Base-by-base conservation (phyloP, 2,329 filamentous ascomycete species). In the Verticillium longisporum region DNA sequence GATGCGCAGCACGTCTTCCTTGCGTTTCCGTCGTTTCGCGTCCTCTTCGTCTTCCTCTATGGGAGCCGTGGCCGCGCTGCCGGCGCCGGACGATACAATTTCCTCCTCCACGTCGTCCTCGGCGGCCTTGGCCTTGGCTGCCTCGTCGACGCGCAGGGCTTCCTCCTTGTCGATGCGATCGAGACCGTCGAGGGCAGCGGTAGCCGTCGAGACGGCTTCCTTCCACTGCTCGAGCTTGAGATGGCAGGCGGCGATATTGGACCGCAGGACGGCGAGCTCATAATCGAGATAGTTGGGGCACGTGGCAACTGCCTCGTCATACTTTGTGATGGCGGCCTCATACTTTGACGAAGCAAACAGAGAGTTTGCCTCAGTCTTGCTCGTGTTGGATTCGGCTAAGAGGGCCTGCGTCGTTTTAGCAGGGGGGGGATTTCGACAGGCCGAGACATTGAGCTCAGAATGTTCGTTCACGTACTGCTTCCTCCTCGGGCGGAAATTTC, bases 171-270 rank as follows among this genome's bases (percentile, higher is more conserved):
- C 75, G 67, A 94, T 69, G 33, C 83, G 81, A 63, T 89, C 86
- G n/a, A 98, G 76, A 0, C 83, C 81, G 11, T 93, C 88, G 0
- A 98, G 71, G 1, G 91, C 88, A 11, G 84, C 80, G 0, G 87
- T 90, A 1, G 93, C 92, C 10, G 85, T 82, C 57, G 88, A 87
- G 54, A 92, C 83, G 10, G 92, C 91, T 34, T 91, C 87, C 66
- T 93, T 92, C 91, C 92, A 97, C 63, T 94, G 88, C 63, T 87
- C 81, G 3, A 96, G 79, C 72, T 96, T 96, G 60, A 98, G 74
- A 68, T 97, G 86, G 71, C 92, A 97, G 10, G 93, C 94, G 1
- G 94, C 85, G 66, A 97, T 88, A 77, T 98, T 98, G 72, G 90
- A 92, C 62, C 88, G 86, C 6, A 98, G 80, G 10, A 98, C 91